Conservation (phyloP, 495 filamentous ascomycete species). For the Daldinia loculata region DNA sequence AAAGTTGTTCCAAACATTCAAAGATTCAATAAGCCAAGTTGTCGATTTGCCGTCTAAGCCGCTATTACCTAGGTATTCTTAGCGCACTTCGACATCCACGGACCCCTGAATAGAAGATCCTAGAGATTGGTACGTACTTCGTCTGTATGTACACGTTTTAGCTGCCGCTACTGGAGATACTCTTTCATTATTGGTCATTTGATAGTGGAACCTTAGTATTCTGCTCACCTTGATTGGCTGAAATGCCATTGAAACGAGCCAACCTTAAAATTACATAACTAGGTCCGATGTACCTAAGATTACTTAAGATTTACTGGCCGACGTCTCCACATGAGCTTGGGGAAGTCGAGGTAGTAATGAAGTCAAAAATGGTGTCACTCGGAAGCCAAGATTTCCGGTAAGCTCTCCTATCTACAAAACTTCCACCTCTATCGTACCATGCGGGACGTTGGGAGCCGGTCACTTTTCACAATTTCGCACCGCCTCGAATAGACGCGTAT, state of each 20-base stretch:
- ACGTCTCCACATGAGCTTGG: conserved; percentile 31
- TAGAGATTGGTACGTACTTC: not conserved
- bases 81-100: conserved; percentile 21
- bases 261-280: not conserved
- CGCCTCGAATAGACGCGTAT: not conserved
- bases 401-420: conserved; percentile 1
- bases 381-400: conserved; percentile 33
- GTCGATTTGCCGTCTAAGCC: conserved; percentile 12
- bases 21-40: conserved; percentile 27
- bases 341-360: conserved; percentile 4
- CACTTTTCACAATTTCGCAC: not conserved
- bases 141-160: conserved; percentile 18
- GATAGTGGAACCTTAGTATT: not conserved
- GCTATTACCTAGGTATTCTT: conserved; percentile 29
- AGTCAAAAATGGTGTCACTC: conserved; percentile 34
- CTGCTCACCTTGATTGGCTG: not conserved
- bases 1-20: conserved; percentile 23
- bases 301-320: not conserved
- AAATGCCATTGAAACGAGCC: not conserved
- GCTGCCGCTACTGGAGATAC: not conserved
- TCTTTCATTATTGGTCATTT: not conserved
- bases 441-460: conserved; percentile 18
- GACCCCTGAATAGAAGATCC: conserved; percentile 26
- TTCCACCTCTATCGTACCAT: conserved; percentile 25
- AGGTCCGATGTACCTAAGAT: not conserved